phyloP scores from a whole-genome alignment of 805 yeast genomes.

The Jamesozyma spencerorum region DNA sequence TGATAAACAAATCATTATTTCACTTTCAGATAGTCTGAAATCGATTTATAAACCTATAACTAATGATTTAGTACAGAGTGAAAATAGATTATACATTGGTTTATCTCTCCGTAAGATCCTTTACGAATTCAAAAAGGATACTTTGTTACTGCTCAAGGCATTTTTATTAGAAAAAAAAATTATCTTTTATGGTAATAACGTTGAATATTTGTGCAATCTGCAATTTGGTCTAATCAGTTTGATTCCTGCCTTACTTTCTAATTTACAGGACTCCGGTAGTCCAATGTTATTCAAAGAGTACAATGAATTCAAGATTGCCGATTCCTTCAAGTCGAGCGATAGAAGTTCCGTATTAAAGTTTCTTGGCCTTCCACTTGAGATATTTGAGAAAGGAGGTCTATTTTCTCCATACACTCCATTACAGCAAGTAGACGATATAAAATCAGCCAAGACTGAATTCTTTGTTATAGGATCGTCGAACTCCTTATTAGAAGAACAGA shows the following conservation, averaged over 20 bases:
- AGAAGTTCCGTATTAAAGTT: conserved; percentile 67
- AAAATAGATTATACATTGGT: conserved; percentile 49
- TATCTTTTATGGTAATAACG: conserved; percentile 67
- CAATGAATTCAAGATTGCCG: conserved; percentile 44
- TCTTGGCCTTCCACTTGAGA: conserved; percentile 79
- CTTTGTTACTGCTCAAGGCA: conserved; percentile 65
- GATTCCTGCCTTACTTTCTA: conserved; percentile 69
- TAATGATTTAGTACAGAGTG: conserved; percentile 11
- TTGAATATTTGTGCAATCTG: conserved; percentile 69
- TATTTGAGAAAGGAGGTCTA: conserved; percentile 78
- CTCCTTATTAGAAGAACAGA: conserved; percentile 62
- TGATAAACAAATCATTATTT: conserved; percentile 58
- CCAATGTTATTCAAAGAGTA: conserved; percentile 54
- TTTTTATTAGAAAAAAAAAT: conserved; percentile 66
- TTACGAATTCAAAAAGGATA: conserved; percentile 45
- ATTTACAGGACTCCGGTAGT: conserved; percentile 70
- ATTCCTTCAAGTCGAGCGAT: conserved; percentile 67
- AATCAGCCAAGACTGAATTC: conserved; percentile 44
- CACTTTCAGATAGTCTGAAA: conserved; percentile 59
- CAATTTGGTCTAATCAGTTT: conserved; percentile 79
- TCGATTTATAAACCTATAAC: conserved; percentile 32
- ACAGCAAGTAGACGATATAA: conserved; percentile 76
- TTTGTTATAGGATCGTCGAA: conserved; percentile 85
- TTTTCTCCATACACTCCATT: conserved; percentile 92
- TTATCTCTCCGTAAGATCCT: conserved; percentile 61